Base-by-base conservation (phyloP, 371 early-diverging fungal species). In the Mucor plumbeus region DNA sequence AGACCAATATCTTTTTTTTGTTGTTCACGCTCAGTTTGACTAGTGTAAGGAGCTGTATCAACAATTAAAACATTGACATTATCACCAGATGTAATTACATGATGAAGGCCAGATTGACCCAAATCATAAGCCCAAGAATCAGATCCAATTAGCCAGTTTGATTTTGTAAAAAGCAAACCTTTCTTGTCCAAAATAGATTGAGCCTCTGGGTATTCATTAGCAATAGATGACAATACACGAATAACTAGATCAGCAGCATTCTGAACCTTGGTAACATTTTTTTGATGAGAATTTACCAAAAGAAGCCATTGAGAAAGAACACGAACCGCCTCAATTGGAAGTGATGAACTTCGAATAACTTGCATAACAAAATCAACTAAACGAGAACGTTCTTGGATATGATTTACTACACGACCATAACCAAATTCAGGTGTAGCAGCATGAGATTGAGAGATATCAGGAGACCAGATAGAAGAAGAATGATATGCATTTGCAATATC, bases 1-100 rank as follows among this genome's bases (percentile, higher is more conserved):
- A 97, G 84, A 57, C 95, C 97, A 64, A 95, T 84, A 72, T 97
- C 96, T 82, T 95, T 95, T 86, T 95, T 94, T 78, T 92, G 89
- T 58, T 82, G 77, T 60, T 90, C 90, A 43, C 82, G 83, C 19
- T 83, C 84, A 13, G 69, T 66, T 9, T 39, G 41, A n/a, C 78
- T 77, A 6, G 89, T 82, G 67, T 94, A 93, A 19, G 90, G 85
- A 55, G 87, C 84, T 26, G 88, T 92, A 73, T 95, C 96, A 48
- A 96, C 80, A 43, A 95, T 85, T 55, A 96, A 80, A 73, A 96
- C 80, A 79, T 95, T 95, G 79, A 96, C 81, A 76, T 94, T 90
- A 43, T 92, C 86, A 11, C 88, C 87, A 61, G 90, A 90, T n/a
- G 92, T 82, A 50, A 96, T 85, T 34, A 95, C 90, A 64, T 94